Evolutionary conservation across 1,284 basidiomycete species (phyloP).

Genomic region (Chalciporus sp.): DNA sequence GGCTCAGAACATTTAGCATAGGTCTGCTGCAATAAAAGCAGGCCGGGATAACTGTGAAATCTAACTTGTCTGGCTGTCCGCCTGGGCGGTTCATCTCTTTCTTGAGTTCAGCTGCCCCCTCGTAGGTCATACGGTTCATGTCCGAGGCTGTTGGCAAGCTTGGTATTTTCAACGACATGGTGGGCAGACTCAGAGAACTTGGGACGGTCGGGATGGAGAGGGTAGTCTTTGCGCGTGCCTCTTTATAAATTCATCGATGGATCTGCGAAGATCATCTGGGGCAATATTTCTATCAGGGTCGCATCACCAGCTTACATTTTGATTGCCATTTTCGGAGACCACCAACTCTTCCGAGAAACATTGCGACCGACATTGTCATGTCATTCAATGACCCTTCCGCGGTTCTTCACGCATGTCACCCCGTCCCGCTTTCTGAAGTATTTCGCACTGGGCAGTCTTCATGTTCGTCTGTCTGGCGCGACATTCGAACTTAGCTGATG

Average conservation of each 20-base stretch:
- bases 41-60: slow-evolving; percentile 25
- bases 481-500: not conserved
- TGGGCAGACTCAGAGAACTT: not conserved
- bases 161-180: slow-evolving; percentile 26
- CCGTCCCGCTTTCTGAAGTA: slow-evolving; percentile 21
- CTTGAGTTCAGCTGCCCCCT: slow-evolving; percentile 32
- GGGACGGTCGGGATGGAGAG: not conserved
- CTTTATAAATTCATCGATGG: not conserved
- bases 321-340: not conserved
- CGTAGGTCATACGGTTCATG: slow-evolving; percentile 31
- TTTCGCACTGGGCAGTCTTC: slow-evolving; percentile 28
- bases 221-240: not conserved
- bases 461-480: slow-evolving; percentile 25
- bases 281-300: no score
- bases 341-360: not conserved
- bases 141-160: slow-evolving; percentile 28
- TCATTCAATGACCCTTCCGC: slow-evolving; percentile 19
- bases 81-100: slow-evolving; percentile 27
- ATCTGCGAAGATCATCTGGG: not conserved
- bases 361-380: not conserved
- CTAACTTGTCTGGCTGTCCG: slow-evolving; percentile 33
- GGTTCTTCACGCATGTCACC: slow-evolving; percentile 13
- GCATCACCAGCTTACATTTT: no score
- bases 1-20: slow-evolving; percentile 25
- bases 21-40: slow-evolving; percentile 26